Evolutionary conservation across 2,329 filamentous ascomycete species (phyloP), one percentile per base, ranked within the genome.

Genomic region (Chaetomiaceae sp.): DNA sequence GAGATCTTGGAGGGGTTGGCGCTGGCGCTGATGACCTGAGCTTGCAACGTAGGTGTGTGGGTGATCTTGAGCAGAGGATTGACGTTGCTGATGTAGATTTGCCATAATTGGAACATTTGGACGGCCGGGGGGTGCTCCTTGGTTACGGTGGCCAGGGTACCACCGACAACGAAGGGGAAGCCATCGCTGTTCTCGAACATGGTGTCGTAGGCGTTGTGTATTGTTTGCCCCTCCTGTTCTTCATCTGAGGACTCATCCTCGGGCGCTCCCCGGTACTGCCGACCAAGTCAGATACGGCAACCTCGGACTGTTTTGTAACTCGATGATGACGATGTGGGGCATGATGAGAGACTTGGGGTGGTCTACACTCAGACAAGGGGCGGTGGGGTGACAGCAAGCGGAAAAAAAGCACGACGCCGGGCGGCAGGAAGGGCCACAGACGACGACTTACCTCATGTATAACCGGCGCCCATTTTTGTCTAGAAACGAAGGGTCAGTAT

Each of bases 61-160:
- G 81, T 83, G 50, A 87, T 72, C 60, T 86, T 87, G 41, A 86
- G 71, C 5, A 89, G 63, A 0, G 84, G 82, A 58, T 87, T 82
- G 58, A 87, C 79, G 59, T 86, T 86, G 55, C 82, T 78, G 37
- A 87, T 74, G 61, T 85, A 88, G 14, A 80, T 74, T 65, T 87
- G 83, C 84, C 85, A 88, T 16, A 85, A 70, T 57, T 80, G 75
- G 53, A 84, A 77, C 47, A 83, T 82, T 51, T 82, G 78, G 17
- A 82, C 75, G 20, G 76, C 69, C 2, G 75, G 63, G 9, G 81
- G 81, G 55, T 82, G 79, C 14, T 70, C 64, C 43, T 70, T 68
- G 3, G 73, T 73, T 43, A 80, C 68, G 42, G 68, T 69, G 16
- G 67, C 62, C 14, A 63, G 63, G 9, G 68, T 63, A 23, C 72